phyloP scores from a whole-genome alignment of 2,329 filamentous ascomycete species.

The Proliferodiscus dingleyae region DNA sequence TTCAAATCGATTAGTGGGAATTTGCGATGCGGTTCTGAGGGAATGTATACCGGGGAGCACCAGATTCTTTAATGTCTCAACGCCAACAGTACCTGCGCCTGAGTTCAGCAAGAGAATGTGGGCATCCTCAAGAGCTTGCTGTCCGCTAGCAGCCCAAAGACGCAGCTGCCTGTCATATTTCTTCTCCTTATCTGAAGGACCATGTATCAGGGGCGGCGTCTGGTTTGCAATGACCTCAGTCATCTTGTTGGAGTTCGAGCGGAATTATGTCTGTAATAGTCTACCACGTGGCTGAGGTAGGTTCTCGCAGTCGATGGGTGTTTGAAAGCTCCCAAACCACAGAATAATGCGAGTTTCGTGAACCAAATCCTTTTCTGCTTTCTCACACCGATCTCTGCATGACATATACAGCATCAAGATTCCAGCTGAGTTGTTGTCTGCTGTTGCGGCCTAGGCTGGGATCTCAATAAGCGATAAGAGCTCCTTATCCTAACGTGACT shows the following conservation, averaged over 20 bases:
- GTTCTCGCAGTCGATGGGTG: too few relatives aligned
- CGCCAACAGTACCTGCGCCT: slow-evolving; percentile 77
- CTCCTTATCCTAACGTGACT: too few relatives aligned
- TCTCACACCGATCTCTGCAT: neutral
- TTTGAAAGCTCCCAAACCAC: too few relatives aligned
- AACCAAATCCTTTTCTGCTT: too few relatives aligned
- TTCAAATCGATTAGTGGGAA: slow-evolving; percentile 29
- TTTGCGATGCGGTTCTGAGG: neutral
- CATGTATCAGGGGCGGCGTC: slow-evolving; percentile 42
- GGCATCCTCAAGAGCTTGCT: slow-evolving; percentile 83
- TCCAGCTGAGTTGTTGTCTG: neutral
- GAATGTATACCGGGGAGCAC: slow-evolving; percentile 67
- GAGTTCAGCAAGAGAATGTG: slow-evolving; percentile 90
- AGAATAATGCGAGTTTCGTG: too few relatives aligned
- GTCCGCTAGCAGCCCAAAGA: slow-evolving; percentile 89
- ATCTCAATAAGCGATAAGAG: too few relatives aligned
- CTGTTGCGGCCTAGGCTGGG: too few relatives aligned
- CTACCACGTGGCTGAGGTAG: too few relatives aligned
- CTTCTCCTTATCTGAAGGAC: slow-evolving; percentile 57
- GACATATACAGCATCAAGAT: neutral
- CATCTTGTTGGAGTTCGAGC: slow-evolving; percentile 17
- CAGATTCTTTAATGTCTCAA: slow-evolving; percentile 95
- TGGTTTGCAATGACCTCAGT: slow-evolving; percentile 24
- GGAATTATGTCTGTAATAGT: too few relatives aligned
- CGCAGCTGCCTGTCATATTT: slow-evolving; percentile 95